These are phyloP conservation scores for Aureobasidium sp. DNA, from an alignment of 2,329 filamentous ascomycete genomes.

Conservation along the genomic window DNA sequence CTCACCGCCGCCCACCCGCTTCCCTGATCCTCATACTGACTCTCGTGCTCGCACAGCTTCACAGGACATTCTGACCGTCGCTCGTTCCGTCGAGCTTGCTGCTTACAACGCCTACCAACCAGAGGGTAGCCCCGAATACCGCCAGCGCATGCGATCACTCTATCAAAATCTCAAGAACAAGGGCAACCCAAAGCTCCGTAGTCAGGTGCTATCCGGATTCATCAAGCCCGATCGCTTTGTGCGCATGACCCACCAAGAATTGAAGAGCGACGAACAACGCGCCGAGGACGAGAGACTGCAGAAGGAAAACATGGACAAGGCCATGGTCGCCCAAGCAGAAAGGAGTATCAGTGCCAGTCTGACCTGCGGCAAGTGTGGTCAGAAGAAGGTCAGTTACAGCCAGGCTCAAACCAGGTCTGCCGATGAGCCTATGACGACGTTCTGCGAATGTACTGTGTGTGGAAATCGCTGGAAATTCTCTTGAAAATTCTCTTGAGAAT, in stretches of 20 bases:
- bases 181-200: slow-evolving; percentile 70
- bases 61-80: slow-evolving; percentile 58
- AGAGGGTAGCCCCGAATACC: slow-evolving; percentile 67
- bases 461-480: slow-evolving; percentile 47
- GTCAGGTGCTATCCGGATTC: slow-evolving; percentile 66
- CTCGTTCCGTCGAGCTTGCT: slow-evolving; percentile 69
- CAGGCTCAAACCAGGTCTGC: slow-evolving; percentile 94
- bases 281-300: slow-evolving; percentile 69
- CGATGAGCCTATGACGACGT: slow-evolving; percentile 72
- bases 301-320: slow-evolving; percentile 93
- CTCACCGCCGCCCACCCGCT: slow-evolving; percentile 19
- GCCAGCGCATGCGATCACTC: slow-evolving; percentile 81
- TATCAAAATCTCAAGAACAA: slow-evolving; percentile 94
- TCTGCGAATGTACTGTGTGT: slow-evolving; percentile 48
- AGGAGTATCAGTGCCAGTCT: slow-evolving; percentile 84
- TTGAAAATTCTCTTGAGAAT: slow-evolving; percentile 19
- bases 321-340: slow-evolving; percentile 87
- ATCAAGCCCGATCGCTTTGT: slow-evolving; percentile 71
- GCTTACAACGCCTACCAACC: slow-evolving; percentile 64
- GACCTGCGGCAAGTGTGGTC: slow-evolving; percentile 83
- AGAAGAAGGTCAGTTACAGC: slow-evolving; percentile 91
- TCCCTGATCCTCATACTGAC: neutral
- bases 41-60: slow-evolving; percentile 35
- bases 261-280: slow-evolving; percentile 78
- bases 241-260: slow-evolving; percentile 78